Evolutionary conservation across 768 basidiomycete genomes (phyloP).

Genomic region (Kwoniella newhampshirensis): DNA sequence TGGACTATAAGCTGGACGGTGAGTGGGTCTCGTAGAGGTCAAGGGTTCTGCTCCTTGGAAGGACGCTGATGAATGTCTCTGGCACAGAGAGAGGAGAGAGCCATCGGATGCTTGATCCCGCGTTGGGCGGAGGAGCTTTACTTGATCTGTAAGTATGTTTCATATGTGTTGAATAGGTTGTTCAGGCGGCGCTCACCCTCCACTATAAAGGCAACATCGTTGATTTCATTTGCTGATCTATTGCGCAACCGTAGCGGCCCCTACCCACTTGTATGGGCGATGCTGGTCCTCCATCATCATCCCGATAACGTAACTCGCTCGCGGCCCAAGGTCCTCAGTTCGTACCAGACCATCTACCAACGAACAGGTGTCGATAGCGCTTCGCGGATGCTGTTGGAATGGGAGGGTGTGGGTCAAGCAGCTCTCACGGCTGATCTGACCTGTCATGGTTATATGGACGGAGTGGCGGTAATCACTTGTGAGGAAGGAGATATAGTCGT

Average conservation of each 20-base stretch:
- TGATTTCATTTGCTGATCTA: neutral
- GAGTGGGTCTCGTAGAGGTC: conserved; percentile 38
- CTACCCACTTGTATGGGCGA: conserved; percentile 59
- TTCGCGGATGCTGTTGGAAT: conserved; percentile 72
- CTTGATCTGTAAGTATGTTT: conserved; percentile 75
- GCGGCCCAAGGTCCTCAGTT: conserved; percentile 62
- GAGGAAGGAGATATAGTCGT: conserved; percentile 69
- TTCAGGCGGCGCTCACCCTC: neutral
- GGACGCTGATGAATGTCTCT: neutral
- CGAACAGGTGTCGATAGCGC: conserved; percentile 74
- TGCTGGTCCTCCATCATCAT: conserved; percentile 74
- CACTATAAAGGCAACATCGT: no score
- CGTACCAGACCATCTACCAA: conserved; percentile 74
- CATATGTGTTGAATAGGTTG: no score
- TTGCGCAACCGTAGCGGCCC: conserved; percentile 20
- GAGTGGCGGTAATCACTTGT: conserved; percentile 62
- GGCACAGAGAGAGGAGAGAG: conserved; percentile 49
- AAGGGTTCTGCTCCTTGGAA: no score
- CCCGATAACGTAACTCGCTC: conserved; percentile 62
- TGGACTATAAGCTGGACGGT: conserved; percentile 68
- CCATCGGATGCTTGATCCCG: conserved; percentile 74
- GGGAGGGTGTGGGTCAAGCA: conserved; percentile 64
- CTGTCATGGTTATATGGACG: conserved; percentile 21
- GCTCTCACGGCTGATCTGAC: conserved; percentile 28
- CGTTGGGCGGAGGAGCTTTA: conserved; percentile 75